Evolutionary conservation across 495 filamentous ascomycete genomes (phyloP).

Genomic region (Penicillium flavigenum): DNA sequence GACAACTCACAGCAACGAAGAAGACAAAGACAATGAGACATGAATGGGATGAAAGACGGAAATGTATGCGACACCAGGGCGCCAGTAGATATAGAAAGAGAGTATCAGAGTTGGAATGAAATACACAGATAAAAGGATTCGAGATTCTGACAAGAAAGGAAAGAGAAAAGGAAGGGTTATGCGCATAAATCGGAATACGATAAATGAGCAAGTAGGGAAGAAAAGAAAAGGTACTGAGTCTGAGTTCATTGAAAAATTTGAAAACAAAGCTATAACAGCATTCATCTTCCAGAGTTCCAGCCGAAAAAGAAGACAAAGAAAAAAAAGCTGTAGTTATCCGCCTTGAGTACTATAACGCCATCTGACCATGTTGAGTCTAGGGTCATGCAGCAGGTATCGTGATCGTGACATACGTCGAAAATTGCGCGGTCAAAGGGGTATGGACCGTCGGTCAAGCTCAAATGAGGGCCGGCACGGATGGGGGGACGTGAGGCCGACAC

Average conservation of each 20-base stretch:
- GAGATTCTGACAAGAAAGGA: constrained; percentile 17
- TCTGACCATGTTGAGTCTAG: constrained; percentile 40
- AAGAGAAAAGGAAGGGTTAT: constrained; percentile 11
- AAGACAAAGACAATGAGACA: constrained; percentile 7
- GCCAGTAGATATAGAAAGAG: constrained; percentile 17
- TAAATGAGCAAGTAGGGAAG: constrained; percentile 18
- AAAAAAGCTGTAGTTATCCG: constrained; percentile 24
- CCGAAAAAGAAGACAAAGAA: constrained; percentile 17
- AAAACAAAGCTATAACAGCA: constrained; percentile 6
- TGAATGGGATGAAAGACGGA: constrained; percentile 7
- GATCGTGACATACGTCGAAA: constrained; percentile 47
- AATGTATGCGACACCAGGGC: constrained; percentile 26
- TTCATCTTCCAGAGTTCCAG: constrained; percentile 13
- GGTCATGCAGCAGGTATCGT: constrained; percentile 51
- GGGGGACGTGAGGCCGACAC: constrained; percentile 14
- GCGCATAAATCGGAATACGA: constrained; percentile 4
- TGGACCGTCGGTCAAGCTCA: constrained; percentile 22
- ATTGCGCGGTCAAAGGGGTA: constrained; percentile 35
- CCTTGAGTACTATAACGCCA: constrained; percentile 47
- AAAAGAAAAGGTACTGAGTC: constrained; percentile 12
- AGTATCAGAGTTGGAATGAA: constrained; percentile 21
- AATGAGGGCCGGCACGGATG: constrained; percentile 18
- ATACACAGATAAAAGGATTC: constrained; percentile 17
- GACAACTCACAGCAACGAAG: constrained; percentile 7
- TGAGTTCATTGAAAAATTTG: constrained; percentile 10